phyloP scores from a whole-genome alignment of 2,329 filamentous ascomycete genomes.

The Ophiosphaerella korrae region DNA sequence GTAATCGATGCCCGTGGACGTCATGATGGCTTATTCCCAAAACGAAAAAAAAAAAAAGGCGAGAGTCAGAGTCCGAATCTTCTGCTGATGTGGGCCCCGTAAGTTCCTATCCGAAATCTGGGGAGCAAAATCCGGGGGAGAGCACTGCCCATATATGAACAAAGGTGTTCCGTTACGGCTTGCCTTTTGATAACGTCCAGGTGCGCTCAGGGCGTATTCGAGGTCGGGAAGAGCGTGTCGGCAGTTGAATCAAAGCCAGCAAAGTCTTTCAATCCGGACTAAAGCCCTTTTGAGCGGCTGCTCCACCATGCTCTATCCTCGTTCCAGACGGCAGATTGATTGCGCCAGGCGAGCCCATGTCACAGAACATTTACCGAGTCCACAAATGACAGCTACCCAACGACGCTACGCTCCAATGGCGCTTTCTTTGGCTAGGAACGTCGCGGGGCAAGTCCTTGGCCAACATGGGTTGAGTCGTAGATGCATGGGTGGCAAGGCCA shows the following conservation, averaged over 20 bases:
- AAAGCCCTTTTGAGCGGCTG: constrained; percentile 20
- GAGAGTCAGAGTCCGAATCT: constrained; percentile 10
- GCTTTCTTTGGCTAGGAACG: constrained; percentile 17
- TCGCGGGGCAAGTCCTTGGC: constrained; percentile 43
- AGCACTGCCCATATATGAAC: constrained; percentile 36
- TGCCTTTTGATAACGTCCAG: constrained; percentile 11
- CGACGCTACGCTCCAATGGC: constrained; percentile 23
- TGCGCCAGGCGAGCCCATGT: constrained; percentile 17
- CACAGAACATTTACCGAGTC: constrained; percentile 31
- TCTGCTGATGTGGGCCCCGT: constrained; percentile 18
- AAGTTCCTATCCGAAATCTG: constrained; percentile 24
- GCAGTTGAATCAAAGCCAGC: constrained; percentile 33
- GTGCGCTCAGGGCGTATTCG: constrained; percentile 14
- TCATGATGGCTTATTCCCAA: constrained; percentile 10
- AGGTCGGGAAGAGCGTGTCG: constrained; percentile 25
- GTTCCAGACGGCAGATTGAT: constrained; percentile 23
- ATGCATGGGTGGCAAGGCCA: constrained; percentile 23
- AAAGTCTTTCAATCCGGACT: constrained; percentile 8
- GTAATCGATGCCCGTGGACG: constrained; percentile 5
- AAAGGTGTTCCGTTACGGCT: constrained; percentile 19
- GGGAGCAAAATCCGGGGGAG: constrained; percentile 36
- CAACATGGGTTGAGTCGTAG: constrained; percentile 26
- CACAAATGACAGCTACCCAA: constrained; percentile 21
- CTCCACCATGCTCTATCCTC: constrained; percentile 16
- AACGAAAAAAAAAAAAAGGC: not conserved